Evolutionary conservation across 2,329 filamentous ascomycete species (phyloP), one percentile per base, ranked within the genome.

Genomic region (Aspergillus candidus): DNA sequence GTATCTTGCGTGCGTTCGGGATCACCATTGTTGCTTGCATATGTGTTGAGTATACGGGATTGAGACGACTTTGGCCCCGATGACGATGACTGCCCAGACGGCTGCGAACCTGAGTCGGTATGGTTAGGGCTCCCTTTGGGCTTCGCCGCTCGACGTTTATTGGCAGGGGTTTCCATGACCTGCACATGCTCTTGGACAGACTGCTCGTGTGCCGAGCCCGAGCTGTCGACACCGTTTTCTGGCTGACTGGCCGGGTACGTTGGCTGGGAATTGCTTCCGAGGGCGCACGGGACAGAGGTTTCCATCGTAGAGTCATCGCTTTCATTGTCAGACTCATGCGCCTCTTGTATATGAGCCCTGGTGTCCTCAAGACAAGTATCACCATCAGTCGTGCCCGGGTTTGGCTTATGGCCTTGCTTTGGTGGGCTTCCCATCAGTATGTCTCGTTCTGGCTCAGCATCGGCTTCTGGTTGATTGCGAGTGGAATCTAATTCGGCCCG

Each of bases 261-360:
- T 36, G 56, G 46, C 40, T 59, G 62, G 14, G 55, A 46, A 29
- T 40, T 49, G 31, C 48, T 47, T 8, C 50, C 54, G 4, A 67
- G 53, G 14, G 61, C 57, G 40, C 49, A 53, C 14, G 64, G 64
- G n/a, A 67, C 48, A 41, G 57, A 59, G 11, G 56, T 57, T 38
- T 66, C 63, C 65, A 68, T 66, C 15, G 59, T 52, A 6, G 61
- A 61, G 6, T 66, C 63, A 5, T 65, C 59, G 37, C 60, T 61
- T 38, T 57, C 54, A 30, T 41, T 40, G 33, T 54, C 53, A 13
- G 49, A 53, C 22, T 53, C 47, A 27, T 38, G 17, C 2, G 46
- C 4, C 13, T 15, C 13, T 15, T 15, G 34, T 14, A 17, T 10
- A n/a, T n/a, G 17, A 35, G 31, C 12, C 11, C 13, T 18, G 13